Evolutionary conservation across 345 rosid genomes (phyloP).

Genomic region (Iberis pinnata): DNA sequence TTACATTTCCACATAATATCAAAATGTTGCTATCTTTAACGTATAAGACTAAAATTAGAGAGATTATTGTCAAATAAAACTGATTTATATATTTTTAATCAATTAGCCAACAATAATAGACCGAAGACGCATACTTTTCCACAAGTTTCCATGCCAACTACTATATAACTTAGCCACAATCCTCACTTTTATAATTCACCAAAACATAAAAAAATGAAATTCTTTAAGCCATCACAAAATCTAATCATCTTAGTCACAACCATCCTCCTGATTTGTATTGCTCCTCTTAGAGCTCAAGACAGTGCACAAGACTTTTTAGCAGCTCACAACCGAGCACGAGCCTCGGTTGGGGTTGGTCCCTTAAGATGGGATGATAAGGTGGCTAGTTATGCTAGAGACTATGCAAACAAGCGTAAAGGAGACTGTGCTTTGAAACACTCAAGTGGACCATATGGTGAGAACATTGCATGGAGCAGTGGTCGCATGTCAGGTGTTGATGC

Average conservation of each 20-base stretch:
- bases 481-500: slow-evolving; percentile 36
- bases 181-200: background rate
- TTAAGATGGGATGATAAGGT: slow-evolving; percentile 40
- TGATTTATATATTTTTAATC: no score
- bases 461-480: slow-evolving; percentile 43
- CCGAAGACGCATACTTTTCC: slow-evolving; percentile 1
- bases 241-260: slow-evolving; percentile 15
- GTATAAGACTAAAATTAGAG: no score
- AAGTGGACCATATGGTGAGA: slow-evolving; percentile 49
- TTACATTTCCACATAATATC: background rate
- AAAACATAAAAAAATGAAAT: slow-evolving; percentile 13
- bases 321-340: slow-evolving; percentile 50
- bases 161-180: slow-evolving; percentile 15
- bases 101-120: slow-evolving; percentile 9
- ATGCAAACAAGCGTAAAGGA: slow-evolving; percentile 26
- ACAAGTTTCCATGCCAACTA: slow-evolving; percentile 6
- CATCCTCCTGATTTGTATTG: slow-evolving; percentile 18
- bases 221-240: slow-evolving; percentile 6
- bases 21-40: background rate
- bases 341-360: slow-evolving; percentile 36
- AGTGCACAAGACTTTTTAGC: slow-evolving; percentile 34
- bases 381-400: slow-evolving; percentile 38
- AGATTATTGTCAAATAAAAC: no score
- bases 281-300: slow-evolving; percentile 33
- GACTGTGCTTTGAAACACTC: slow-evolving; percentile 42